A percentile compares a stretch with the other conserved stretches of the same genome.
Evolutionary conservation across 23 red algal genomes (phyloP).

Genomic region (Agarophyton chilense): DNA sequence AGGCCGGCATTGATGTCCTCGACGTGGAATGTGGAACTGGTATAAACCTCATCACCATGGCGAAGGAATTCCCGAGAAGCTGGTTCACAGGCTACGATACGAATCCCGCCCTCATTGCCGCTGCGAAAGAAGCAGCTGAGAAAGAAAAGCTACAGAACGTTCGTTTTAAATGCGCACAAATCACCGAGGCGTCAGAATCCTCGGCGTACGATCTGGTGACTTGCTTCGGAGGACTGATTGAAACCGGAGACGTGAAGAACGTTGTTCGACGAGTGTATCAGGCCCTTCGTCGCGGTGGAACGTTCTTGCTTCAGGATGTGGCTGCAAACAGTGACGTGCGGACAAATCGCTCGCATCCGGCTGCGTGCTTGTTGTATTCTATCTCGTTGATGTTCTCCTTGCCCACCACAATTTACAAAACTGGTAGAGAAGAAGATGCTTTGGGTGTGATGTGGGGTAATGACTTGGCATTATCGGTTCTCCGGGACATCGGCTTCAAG

Average conservation of each 20-base stretch:
- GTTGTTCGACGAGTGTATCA: slow-evolving; percentile 37
- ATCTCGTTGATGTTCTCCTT: slow-evolving; percentile 67
- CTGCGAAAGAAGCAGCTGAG: slow-evolving; percentile 41
- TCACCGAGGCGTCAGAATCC: slow-evolving; percentile 35
- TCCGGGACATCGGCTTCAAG: slow-evolving; percentile 57
- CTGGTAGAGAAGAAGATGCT: slow-evolving; percentile 45
- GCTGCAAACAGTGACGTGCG: slow-evolving; percentile 50
- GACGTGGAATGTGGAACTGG: slow-evolving; percentile 72
- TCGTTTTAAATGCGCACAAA: slow-evolving; percentile 48
- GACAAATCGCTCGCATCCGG: slow-evolving; percentile 45
- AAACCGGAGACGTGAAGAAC: slow-evolving; percentile 58
- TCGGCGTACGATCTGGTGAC: slow-evolving; percentile 72
- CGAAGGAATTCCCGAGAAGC: slow-evolving; percentile 51
- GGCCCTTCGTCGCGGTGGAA: slow-evolving; percentile 50
- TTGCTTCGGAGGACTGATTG: slow-evolving; percentile 60
- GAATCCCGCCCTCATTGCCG: slow-evolving; percentile 33
- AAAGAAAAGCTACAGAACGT: slow-evolving; percentile 57
- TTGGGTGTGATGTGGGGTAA: slow-evolving; percentile 73
- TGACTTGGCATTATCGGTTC: slow-evolving; percentile 34
- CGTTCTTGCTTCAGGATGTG: slow-evolving; percentile 61
- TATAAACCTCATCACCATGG: slow-evolving; percentile 59
- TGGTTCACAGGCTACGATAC: slow-evolving; percentile 78
- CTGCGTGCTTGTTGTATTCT: slow-evolving; percentile 55
- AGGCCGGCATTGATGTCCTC: slow-evolving; percentile 60
- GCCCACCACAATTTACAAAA: slow-evolving; percentile 51